These are phyloP conservation scores for Stipa capillata DNA, from an alignment of 176 grass and related monocot genomes.

Conservation along the genomic window DNA sequence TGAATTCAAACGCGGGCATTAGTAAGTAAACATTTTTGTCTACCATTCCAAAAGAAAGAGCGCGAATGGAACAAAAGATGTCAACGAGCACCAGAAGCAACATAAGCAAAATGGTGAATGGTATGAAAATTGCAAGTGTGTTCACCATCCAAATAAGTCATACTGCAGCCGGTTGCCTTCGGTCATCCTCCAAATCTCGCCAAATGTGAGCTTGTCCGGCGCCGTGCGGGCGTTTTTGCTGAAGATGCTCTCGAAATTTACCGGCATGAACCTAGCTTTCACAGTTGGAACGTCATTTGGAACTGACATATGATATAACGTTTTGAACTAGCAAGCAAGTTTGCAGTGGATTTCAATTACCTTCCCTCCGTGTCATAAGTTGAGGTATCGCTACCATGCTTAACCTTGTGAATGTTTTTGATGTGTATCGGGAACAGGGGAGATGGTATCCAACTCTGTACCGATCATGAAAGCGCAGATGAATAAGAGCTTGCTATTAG, in stretches of 20 bases:
- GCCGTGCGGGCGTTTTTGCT: constrained; percentile 66
- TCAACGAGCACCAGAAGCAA: not conserved
- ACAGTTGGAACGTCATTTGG: not conserved
- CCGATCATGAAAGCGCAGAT: not conserved
- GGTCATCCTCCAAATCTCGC: constrained; percentile 65
- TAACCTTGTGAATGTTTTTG: constrained; percentile 63
- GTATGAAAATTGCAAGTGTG: not conserved
- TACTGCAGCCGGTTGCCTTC: constrained; percentile 26
- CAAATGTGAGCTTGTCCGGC: constrained; percentile 45
- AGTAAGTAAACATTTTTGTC: not conserved
- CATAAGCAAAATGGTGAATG: not conserved
- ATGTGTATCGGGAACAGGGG: constrained; percentile 71
- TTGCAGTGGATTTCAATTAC: constrained; percentile 16
- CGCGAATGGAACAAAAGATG: not conserved
- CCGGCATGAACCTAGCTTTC: constrained; percentile 51
- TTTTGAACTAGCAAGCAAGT: no score
- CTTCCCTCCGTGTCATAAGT: constrained; percentile 75
- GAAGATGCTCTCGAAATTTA: constrained; percentile 88
- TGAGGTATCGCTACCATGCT: constrained; percentile 75
- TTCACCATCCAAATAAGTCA: constrained; percentile 50
- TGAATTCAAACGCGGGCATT: not conserved
- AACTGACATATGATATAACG: not conserved
- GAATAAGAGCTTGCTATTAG: not conserved
- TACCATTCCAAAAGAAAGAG: not conserved
- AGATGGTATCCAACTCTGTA: constrained; percentile 61